Evolutionary conservation across 176 grass and related monocot species (phyloP).

Genomic region (Thalia dealbata): DNA sequence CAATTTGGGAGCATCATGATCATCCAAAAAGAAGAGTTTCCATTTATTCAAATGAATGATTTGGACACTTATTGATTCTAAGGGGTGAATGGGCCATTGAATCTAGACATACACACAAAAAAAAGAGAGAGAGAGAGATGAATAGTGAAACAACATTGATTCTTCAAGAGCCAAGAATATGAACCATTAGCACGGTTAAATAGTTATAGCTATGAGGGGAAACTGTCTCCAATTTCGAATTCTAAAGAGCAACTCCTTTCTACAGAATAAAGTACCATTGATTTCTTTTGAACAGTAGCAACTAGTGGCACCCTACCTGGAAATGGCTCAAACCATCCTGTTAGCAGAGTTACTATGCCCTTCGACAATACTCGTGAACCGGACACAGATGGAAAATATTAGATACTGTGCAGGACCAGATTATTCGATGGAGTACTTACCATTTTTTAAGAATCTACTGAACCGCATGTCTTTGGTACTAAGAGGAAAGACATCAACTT

Average conservation of each 20-base stretch:
- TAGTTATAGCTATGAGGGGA: background rate
- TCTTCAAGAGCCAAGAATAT: background rate
- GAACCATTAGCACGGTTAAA: background rate
- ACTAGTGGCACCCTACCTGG: background rate
- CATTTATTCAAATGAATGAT: too few relatives aligned
- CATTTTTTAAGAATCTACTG: conserved; percentile 60
- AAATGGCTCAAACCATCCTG: background rate
- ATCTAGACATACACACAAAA: too few relatives aligned
- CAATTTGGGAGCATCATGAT: background rate
- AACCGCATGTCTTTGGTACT: conserved; percentile 53
- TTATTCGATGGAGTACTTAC: conserved; percentile 29
- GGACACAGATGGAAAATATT: background rate
- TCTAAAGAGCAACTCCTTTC: background rate
- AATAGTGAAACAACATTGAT: background rate
- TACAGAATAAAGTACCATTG: background rate
- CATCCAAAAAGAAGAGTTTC: too few relatives aligned
- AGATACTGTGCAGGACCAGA: background rate
- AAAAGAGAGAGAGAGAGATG: too few relatives aligned
- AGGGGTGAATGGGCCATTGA: too few relatives aligned
- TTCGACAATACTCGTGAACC: background rate
- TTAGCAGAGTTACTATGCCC: background rate
- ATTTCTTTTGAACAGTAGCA: background rate
- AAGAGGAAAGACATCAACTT: conserved; percentile 54
- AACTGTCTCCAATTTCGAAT: background rate
- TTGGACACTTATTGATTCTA: too few relatives aligned